Evolutionary conservation across 1,139 yeast genomes (phyloP), one percentile per base, ranked within the genome.

Genomic region (Sugiyamaella pinicola): DNA sequence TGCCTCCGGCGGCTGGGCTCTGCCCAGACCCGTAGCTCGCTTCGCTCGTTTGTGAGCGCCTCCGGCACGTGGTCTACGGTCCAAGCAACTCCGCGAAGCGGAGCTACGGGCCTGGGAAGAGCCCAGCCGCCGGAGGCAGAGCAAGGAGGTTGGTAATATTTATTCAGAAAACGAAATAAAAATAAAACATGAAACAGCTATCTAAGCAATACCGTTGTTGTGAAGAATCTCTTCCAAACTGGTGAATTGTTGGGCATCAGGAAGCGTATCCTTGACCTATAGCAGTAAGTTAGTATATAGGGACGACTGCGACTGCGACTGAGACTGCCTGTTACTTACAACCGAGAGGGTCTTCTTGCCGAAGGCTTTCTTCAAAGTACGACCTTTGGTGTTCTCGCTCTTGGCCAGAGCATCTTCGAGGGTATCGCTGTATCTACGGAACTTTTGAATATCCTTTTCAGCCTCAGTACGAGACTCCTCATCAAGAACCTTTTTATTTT

Each of bases 361-460:
- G 50, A 59, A 60, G 29, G 63, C 64, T 57, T 61, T 61, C 61
- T 61, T 61, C 43, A 61, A 51, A 37, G 65, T 61, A 40, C 61
- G 63, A 41, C 65, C 65, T 33, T 56, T 55, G n/a, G 65, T 61
- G 42, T 58, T 56, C 55, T 61, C 65, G 22, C 59, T 49, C 57
- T 61, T 61, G 38, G 60, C 46, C 51, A 59, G 37, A 12, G 64
- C 64, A 26, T 61, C 65, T 46, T 61, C 64, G 8, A 61, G 48
- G 6, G 58, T 57, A 34, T 60, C 60, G 43, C 56, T 47, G 52
- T 61, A 58, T 22, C 60, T 53, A 40, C 60, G 54, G 47, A 43
- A 57, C 47, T 53, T 53, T 38, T 54, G 47, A 49, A 58, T 50
- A 37, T 60, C 63, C 22, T 39, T 42, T 47, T 61, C 62, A 18